These are phyloP conservation scores for Emergomyces orientalis DNA, from an alignment of 2,329 filamentous ascomycete genomes.

Conservation along the genomic window DNA sequence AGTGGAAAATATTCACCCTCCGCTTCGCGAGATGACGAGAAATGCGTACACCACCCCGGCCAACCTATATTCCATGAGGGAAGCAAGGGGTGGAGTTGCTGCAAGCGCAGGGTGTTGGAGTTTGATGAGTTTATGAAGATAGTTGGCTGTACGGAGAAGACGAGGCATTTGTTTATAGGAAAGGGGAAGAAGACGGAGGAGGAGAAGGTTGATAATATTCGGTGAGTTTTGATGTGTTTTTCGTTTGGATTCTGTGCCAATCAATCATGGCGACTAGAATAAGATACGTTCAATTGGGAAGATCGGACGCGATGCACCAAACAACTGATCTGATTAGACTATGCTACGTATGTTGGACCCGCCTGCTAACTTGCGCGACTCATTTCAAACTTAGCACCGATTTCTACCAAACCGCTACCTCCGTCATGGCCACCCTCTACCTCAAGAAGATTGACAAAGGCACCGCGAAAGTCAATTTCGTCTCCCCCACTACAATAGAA, in stretches of 20 bases:
- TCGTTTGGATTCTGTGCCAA: neutral
- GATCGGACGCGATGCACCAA: neutral
- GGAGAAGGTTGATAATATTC: slow-evolving; percentile 67
- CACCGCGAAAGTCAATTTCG: slow-evolving; percentile 62
- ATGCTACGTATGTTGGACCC: neutral
- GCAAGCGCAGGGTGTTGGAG: slow-evolving; percentile 87
- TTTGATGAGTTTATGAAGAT: slow-evolving; percentile 99
- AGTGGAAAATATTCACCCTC: slow-evolving; percentile 54
- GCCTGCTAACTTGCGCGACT: neutral
- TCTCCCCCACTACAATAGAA: slow-evolving; percentile 48
- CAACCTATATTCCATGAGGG: slow-evolving; percentile 93
- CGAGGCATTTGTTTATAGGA: slow-evolving; percentile 73
- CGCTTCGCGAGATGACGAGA: slow-evolving; percentile 55
- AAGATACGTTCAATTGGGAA: slow-evolving; percentile 5
- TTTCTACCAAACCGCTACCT: slow-evolving; percentile 84
- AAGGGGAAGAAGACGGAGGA: slow-evolving; percentile 58
- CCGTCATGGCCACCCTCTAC: slow-evolving; percentile 85
- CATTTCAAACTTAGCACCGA: slow-evolving; percentile 52
- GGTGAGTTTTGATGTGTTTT: slow-evolving; percentile 42
- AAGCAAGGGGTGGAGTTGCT: slow-evolving; percentile 95
- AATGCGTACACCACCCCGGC: slow-evolving; percentile 82
- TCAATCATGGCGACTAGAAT: neutral
- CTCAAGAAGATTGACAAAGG: slow-evolving; percentile 93
- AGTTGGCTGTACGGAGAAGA: slow-evolving; percentile 75
- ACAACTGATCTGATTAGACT: neutral